Evolutionary conservation across 2,329 filamentous ascomycete genomes (phyloP), one percentile per base, ranked within the genome.

Genomic region (Ophiostoma fasciatum): DNA sequence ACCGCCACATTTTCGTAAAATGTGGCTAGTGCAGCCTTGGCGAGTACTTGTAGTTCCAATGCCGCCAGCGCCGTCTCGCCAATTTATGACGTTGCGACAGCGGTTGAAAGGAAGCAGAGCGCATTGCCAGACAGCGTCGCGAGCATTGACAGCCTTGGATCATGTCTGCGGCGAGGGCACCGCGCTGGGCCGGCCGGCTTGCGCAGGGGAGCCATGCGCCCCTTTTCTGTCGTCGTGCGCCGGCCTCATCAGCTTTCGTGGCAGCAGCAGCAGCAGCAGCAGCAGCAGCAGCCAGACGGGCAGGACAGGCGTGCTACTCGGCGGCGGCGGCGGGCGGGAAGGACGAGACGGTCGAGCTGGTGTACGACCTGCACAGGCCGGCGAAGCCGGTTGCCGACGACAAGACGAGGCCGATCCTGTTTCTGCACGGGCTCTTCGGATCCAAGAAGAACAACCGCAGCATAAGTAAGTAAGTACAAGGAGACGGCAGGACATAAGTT

Each of bases 391-490:
- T 58, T 19, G 51, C 56, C 37, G 54, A 63, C 49, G 52, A 56
- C 40, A 57, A 60, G 42, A 54, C 57, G 23, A 50, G 60, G 27
- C 82, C 87, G 2, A 83, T 96, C 44, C 59, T 96, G 42, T 81
- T 96, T 46, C 73, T 96, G 51, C 88, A 96, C 54, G 88, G 90
- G 1, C 66, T 96, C 10, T 94, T 96, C 51, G 88, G 88, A 15
- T 94, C 83, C 26, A 94, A 92, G 62, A 85, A 83, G 62, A 96
- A 96, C 55, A 94, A 94, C 54, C 68, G 87, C 55, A 82, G 71
- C 50, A 90, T 96, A 44, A 92, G 85, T 78, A 93, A 85, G 88
- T 94, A 64, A 55, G 79, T 61, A 33, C 30, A 31, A 19, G 13
- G 29, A n/a, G 12, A 4, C 20, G 12, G 13, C n/a, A 13, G 10